phyloP scores from a whole-genome alignment of 2,329 filamentous ascomycete genomes.

The Orbilia oligospora region DNA sequence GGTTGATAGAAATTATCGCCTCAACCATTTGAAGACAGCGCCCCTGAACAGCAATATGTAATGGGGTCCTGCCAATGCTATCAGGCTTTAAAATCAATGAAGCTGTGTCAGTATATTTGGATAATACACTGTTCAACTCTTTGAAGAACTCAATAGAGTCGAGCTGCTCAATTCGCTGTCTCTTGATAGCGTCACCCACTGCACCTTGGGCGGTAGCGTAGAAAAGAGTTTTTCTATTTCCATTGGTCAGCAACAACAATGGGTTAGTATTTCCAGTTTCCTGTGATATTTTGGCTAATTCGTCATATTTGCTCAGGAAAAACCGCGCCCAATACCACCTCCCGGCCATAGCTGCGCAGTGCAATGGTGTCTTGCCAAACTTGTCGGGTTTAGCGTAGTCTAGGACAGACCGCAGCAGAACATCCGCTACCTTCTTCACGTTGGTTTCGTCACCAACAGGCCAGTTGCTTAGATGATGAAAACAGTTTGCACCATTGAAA shows the following conservation, averaged over 20 bases:
- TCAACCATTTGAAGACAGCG: background rate
- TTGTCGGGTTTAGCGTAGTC: constrained; percentile 13
- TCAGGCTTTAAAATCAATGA: constrained; percentile 1
- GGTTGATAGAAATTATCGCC: constrained; percentile 23
- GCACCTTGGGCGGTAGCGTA: background rate
- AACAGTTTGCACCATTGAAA: constrained; percentile 18
- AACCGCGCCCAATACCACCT: constrained; percentile 16
- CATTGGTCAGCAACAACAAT: background rate
- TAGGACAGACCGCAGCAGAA: constrained; percentile 22
- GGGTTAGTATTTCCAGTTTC: constrained; percentile 8
- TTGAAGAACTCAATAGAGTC: constrained; percentile 4
- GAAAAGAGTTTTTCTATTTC: background rate
- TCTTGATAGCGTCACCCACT: background rate
- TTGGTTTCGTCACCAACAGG: background rate
- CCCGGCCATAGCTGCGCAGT: background rate
- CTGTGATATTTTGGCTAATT: background rate
- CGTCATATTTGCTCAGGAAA: constrained; percentile 29
- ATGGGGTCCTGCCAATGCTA: background rate
- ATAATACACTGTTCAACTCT: constrained; percentile 3
- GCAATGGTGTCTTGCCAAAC: background rate
- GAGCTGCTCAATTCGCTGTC: background rate
- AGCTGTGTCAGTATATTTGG: constrained; percentile 27
- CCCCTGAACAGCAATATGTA: background rate
- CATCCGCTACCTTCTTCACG: constrained; percentile 24
- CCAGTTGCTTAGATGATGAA: constrained; percentile 19